These are phyloP conservation scores for Daucus carota DNA, from an alignment of 129 eudicot species.

Conservation along the genomic window DH1_v3.0 NC_030382.2:46011001-46011500, in stretches of 20 bases:
- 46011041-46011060: too few species aligned
- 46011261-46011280: conserved; percentile 28
- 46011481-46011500: conserved; percentile 4
- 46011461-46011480: conserved; percentile 29
- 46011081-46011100: too few species aligned
- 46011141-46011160: not conserved
- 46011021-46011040: too few species aligned
- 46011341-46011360: conserved; percentile 15
- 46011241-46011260: conserved; percentile 8
- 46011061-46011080: too few species aligned
- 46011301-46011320: conserved; percentile 62
- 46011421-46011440: conserved; percentile 65
- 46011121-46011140: too few species aligned
- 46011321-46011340: conserved; percentile 27
- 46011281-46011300: conserved; percentile 36
- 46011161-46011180: not conserved
- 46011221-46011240: conserved; percentile 37
- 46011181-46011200: conserved; percentile 22
- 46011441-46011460: conserved; percentile 51
- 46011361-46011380: conserved; percentile 30
- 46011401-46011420: conserved; percentile 29
- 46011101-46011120: too few species aligned
- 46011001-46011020: too few species aligned
- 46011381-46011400: conserved; percentile 39
- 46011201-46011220: conserved; percentile 44